Evolutionary conservation across 2,329 filamentous ascomycete genomes (phyloP), one percentile per base, ranked within the genome.

Genomic region (Penicillium freii): DNA sequence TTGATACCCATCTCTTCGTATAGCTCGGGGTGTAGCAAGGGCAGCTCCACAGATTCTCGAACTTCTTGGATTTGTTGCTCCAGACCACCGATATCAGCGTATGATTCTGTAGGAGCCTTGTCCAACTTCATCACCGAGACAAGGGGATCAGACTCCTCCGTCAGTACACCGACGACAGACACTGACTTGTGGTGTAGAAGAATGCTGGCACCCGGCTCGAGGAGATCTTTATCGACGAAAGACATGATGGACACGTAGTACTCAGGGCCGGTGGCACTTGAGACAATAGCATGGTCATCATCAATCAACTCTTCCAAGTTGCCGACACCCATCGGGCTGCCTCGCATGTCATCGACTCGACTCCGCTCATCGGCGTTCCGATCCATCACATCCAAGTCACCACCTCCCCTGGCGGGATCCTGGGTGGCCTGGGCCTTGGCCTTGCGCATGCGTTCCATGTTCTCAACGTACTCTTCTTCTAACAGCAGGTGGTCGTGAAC

Each of bases 1-100:
- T 99, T 99, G 83, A 99, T 97, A 71, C 94, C 94, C 94, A 99
- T 99, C 81, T 99, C 94, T 77, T 99, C 94, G 78, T 99, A 99
- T 51, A 99, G 81, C 78, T 99, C 94, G 0, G 94, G 94, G 74
- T 99, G 94, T 58, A 99, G 82, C 62, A 99, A 82, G 5, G 94
- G 94, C 69, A 99, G 78, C 79, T 99, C 94, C 57, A 99, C 94
- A 1, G 94, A 96, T 80, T 99, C 94, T 66, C 94, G 85, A 45
- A 99, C 94, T 79, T 99, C 94, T 73, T 99, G 94, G 59, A 99
- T 99, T 76, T 99, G 94, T 57, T 84, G 79, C 76, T 99, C 94
- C 66, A 99, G 77, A 74, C 94, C 94, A 81, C 94, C 94, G 79
- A 99, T 99, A 77, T 99, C 94, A 58, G 94, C 94, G 68, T 99